These are phyloP conservation scores for Phytophthora ramorum DNA, from an alignment of 352 stramenopile species.

Conservation along the genomic window DNA sequence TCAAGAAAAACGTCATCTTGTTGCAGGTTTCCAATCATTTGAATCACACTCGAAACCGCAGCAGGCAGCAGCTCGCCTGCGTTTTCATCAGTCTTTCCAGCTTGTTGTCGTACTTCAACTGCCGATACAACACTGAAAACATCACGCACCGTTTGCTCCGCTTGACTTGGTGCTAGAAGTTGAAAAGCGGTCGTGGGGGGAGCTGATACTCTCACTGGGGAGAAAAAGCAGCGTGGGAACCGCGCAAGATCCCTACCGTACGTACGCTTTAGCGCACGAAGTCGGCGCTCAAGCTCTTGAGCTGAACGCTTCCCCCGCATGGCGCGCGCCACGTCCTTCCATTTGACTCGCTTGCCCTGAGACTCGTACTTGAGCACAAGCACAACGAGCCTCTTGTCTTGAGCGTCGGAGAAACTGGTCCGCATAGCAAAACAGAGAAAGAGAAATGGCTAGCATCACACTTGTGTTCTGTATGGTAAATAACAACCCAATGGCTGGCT, in stretches of 20 bases:
- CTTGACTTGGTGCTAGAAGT: not conserved
- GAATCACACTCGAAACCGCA: slow-evolving; percentile 7
- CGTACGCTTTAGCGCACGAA: not conserved
- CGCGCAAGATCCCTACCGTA: not conserved
- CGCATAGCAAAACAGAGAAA: not conserved
- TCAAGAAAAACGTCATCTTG: slow-evolving; percentile 15
- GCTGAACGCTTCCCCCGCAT: not conserved
- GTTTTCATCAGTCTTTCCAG: slow-evolving; percentile 12
- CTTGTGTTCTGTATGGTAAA: not conserved
- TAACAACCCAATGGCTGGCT: not conserved
- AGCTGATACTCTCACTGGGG: not conserved
- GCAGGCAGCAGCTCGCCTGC: slow-evolving; percentile 4
- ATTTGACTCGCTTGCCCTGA: not conserved
- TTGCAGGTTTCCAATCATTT: slow-evolving; percentile 2
- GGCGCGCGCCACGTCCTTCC: slow-evolving; percentile 1
- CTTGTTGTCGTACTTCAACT: slow-evolving; percentile 4
- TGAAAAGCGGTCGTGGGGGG: not conserved
- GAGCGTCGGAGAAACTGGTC: not conserved
- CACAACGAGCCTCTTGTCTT: not conserved
- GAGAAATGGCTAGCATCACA: not conserved
- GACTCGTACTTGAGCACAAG: slow-evolving; percentile 1
- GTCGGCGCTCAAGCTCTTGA: not conserved
- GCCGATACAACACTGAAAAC: slow-evolving; percentile 10
- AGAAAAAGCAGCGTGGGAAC: slow-evolving; percentile 8
- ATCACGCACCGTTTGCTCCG: slow-evolving; percentile 1